Base-by-base conservation (phyloP, 169 alveolate genomes). In the Pseudocohnilembus persalinus region DNA sequence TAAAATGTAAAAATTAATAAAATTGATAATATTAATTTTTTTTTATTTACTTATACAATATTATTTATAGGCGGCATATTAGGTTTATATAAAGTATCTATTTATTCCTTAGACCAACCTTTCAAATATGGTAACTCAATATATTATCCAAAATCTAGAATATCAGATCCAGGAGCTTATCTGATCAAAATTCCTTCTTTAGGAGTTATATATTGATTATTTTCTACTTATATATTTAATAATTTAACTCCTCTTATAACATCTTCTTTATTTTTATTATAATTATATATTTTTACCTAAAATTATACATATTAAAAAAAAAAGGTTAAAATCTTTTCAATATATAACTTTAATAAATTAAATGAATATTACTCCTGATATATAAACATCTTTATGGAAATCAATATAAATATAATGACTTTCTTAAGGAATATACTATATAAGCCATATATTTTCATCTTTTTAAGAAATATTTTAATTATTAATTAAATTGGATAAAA, bases 401-500 rank as follows among this genome's bases (percentile, higher is more conserved):
- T 87, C 87, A 30, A 94, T 88, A 35, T 74, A 82, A 1, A 94
- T 31, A 25, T 34, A 83, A 33, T 88, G 92, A 30, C 34, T 76
- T 29, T 88, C 87, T 29, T 93, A 94, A 75, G 88, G 77, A 27
- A 78, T 68, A 81, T 82, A 92, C n/a, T 94, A 93, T 0, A 94
- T 89, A 0, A 94, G 88, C 93, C 94, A 94, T 95, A 94, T 94
- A 73, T 92, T 83, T 31, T 85, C 80, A 34, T 94, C 97, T 87
- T 85, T 88, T 29, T 80, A 83, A 0, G 95, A 89, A 28, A 78
- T 65, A 77, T 94, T 92, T 6, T 65, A 64, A 4, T 82, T 85
- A 74, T 94, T 92, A 0, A 92, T 83, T 27, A 94, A 77, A 49
- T 92, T 94, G 15, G 83, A 92, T n/a, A 94, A 68, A 76, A 89